These are phyloP conservation scores for Ophiocordyceps camponoti-leonardi DNA, from an alignment of 2,329 filamentous ascomycete species.

Conservation along the genomic window DNA sequence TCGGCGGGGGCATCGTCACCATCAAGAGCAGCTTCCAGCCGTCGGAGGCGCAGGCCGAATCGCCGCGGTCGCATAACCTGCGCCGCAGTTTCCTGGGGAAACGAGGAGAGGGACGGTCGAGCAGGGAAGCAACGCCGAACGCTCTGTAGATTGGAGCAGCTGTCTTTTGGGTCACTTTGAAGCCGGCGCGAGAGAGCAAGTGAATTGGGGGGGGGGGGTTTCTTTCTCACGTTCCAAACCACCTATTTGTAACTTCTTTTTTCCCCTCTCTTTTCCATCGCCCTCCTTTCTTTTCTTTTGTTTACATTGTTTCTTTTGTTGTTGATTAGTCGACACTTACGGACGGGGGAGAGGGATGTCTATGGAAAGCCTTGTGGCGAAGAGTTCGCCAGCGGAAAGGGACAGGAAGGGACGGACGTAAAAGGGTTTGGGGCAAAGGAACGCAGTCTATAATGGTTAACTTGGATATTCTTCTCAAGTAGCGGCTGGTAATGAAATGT, in stretches of 20 bases:
- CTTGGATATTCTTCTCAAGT: neutral
- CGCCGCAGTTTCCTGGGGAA: constrained; percentile 40
- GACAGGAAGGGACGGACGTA: neutral
- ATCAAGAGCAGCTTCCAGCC: constrained; percentile 56
- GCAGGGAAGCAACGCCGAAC: constrained; percentile 27
- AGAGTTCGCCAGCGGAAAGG: neutral
- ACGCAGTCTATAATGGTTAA: neutral
- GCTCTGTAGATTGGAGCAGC: constrained; percentile 8
- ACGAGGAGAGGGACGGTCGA: constrained; percentile 23
- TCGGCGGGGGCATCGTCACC: constrained; percentile 55
- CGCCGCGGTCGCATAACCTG: constrained; percentile 24
- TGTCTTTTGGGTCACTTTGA: constrained; percentile 1
- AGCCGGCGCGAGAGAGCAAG: neutral
- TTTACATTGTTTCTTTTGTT: neutral
- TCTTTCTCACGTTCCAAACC: neutral
- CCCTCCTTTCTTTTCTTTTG: neutral
- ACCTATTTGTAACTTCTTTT: neutral
- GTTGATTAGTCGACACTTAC: neutral
- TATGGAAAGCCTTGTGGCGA: no score
- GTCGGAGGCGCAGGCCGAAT: constrained; percentile 19
- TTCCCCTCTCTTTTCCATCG: neutral
- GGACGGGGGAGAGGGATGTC: no score
- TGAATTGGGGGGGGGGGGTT: neutral
- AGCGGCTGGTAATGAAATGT: no score
- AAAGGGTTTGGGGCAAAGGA: neutral